A percentile compares a stretch with the other conserved stretches of the same genome.
Evolutionary conservation across 345 rosid species (phyloP).

Genomic region (Geranium brycei): DNA sequence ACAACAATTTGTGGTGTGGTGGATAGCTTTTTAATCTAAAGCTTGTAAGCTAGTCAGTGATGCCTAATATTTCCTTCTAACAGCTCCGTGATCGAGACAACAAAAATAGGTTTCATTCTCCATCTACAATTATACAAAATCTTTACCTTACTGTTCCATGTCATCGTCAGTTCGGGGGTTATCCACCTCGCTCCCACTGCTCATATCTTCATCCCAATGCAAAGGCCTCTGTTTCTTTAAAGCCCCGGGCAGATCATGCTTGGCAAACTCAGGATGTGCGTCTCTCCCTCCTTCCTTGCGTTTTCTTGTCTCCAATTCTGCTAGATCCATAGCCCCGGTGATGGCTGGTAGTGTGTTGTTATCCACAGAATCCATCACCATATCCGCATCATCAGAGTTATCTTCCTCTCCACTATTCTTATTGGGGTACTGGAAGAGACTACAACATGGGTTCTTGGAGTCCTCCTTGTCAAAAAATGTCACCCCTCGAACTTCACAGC

Average conservation of each 20-base stretch:
- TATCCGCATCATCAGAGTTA: slow-evolving; percentile 14
- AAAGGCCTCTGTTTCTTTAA: slow-evolving; percentile 11
- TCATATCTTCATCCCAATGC: slow-evolving; percentile 19
- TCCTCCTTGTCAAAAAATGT: slow-evolving; percentile 34
- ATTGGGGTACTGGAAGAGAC: background rate
- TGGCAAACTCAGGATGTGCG: slow-evolving; percentile 33
- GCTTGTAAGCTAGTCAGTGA: too few relatives aligned
- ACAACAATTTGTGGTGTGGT: too few relatives aligned
- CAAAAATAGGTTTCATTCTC: too few relatives aligned
- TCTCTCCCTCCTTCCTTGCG: slow-evolving; percentile 48
- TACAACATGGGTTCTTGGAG: slow-evolving; percentile 38
- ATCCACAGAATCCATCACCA: slow-evolving; percentile 20
- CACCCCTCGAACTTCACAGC: slow-evolving; percentile 47
- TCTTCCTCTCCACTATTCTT: slow-evolving; percentile 7
- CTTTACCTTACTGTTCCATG: background rate
- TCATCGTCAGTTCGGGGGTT: slow-evolving; percentile 9
- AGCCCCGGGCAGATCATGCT: slow-evolving; percentile 24
- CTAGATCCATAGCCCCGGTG: slow-evolving; percentile 15
- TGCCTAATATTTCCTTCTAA: too few relatives aligned
- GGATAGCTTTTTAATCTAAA: too few relatives aligned
- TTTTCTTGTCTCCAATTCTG: slow-evolving; percentile 33
- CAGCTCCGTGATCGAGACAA: too few relatives aligned
- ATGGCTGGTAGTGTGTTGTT: slow-evolving; percentile 1
- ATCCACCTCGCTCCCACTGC: slow-evolving; percentile 37
- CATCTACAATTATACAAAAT: too few relatives aligned